Evolutionary conservation across 2,329 filamentous ascomycete genomes (phyloP), one percentile per base, ranked within the genome.

Genomic region (Didymella segeticola): DNA sequence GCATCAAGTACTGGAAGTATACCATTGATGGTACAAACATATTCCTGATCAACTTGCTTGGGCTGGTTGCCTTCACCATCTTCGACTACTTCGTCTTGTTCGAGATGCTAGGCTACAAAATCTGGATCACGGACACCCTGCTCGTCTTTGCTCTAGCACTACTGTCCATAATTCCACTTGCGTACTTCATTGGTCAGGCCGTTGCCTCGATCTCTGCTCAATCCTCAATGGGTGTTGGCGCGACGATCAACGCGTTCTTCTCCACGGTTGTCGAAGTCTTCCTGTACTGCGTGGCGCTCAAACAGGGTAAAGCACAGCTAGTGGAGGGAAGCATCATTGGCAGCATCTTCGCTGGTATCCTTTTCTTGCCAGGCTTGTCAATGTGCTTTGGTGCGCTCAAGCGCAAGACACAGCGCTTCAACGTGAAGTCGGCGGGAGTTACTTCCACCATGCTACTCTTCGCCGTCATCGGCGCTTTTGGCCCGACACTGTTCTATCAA

Each of bases 371-470:
- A 0, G 95, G 95, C 1, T 75, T 99, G 27, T 98, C 93, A 53
- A 99, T 99, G 95, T 99, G 95, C 75, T 99, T 97, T 69, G 95
- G 95, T 37, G 96, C 96, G 15, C 88, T 99, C 70, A 96, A 96
- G 79, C 88, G 96, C 66, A 99, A 99, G 79, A 99, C 95, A 1
- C 95, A 99, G 73, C 88, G 95, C 34, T 99, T 99, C 83, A 99
- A 99, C 71, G 93, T 95, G 59, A 91, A 89, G 69, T 98, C 93
- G 27, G 95, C 95, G 25, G 92, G 95, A 71, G 95, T 98, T 27
- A 98, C 93, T 0, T 97, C 93, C 2, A 99, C 95, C 0, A 99
- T 99, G 95, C 79, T 99, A 51, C 82, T 99, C 9, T 99, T 99
- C 72, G 93, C 95, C 20, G 90, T 96, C 31, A 95, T 99, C 64